Conservation (phyloP, 208 protist genomes). For the Trypanosoma grayi region DNA sequence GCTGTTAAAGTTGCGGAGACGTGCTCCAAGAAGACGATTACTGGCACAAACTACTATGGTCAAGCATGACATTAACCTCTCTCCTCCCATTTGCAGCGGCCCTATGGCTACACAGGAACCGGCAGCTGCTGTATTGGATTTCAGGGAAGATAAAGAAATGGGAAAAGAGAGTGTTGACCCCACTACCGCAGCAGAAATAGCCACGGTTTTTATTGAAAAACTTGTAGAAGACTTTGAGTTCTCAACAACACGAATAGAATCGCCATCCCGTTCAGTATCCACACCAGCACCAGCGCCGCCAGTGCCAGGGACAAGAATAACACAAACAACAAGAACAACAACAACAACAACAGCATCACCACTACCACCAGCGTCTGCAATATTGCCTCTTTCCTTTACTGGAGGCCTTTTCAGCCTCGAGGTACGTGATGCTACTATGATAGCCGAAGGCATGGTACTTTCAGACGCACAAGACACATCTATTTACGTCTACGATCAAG, state of each 20-base stretch:
- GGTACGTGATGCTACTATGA: constrained; percentile 45
- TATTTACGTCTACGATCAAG: constrained; percentile 63
- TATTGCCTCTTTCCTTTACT: constrained; percentile 31
- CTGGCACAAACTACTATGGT: not conserved
- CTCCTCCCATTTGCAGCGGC: not conserved
- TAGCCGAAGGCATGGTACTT: constrained; percentile 40
- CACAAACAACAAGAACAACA: too few species aligned
- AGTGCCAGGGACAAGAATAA: not conserved
- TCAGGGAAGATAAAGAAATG: not conserved
- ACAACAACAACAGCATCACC: too few species aligned
- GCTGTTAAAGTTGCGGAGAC: constrained; percentile 14
- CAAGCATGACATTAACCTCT: constrained; percentile 1
- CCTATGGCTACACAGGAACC: not conserved
- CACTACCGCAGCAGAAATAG: not conserved
- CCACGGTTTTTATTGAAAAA: too few species aligned
- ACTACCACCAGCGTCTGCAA: not conserved
- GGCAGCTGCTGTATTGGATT: not conserved
- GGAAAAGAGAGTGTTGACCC: not conserved
- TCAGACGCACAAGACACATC: constrained; percentile 47
- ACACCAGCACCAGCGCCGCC: not conserved
- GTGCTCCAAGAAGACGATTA: constrained; percentile 3
- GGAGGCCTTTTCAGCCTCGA: constrained; percentile 69
- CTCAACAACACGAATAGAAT: too few species aligned
- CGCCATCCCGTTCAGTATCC: too few species aligned
- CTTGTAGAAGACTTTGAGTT: not conserved